These are phyloP conservation scores for Pigoraptor vietnamica DNA, from an alignment of 78 protist species.

Conservation along the genomic window DNA sequence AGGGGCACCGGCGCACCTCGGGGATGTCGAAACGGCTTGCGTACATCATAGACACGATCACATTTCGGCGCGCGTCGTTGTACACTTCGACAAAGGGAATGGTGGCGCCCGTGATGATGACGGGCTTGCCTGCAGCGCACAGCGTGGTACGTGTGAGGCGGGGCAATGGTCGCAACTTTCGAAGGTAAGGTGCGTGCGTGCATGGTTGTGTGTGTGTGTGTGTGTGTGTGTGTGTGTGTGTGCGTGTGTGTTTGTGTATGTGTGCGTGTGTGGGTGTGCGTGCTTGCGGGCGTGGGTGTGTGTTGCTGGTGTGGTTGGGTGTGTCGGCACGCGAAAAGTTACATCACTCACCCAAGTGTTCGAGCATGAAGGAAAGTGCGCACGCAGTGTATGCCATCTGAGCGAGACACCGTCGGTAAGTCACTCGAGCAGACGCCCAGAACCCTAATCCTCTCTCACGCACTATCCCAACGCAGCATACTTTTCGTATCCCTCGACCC, in stretches of 20 bases:
- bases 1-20: too few relatives aligned
- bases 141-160: neutral
- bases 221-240: too few relatives aligned
- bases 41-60: neutral
- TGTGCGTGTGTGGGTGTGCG: too few relatives aligned
- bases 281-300: too few relatives aligned
- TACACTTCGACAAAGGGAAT: slow-evolving; percentile 60
- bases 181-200: too few relatives aligned
- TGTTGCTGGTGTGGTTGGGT: neutral
- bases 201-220: too few relatives aligned
- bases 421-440: too few relatives aligned
- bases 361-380: slow-evolving; percentile 82
- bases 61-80: slow-evolving; percentile 25
- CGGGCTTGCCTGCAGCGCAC: neutral
- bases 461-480: too few relatives aligned
- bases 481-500: too few relatives aligned
- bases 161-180: neutral
- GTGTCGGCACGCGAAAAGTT: neutral
- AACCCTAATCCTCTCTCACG: too few relatives aligned
- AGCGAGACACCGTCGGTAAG: too few relatives aligned
- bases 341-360: slow-evolving; percentile 75
- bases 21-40: slow-evolving; percentile 40
- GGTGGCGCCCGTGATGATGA: slow-evolving; percentile 79
- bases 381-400: slow-evolving; percentile 55
- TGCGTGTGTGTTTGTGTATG: too few relatives aligned